Percentiles rank a stretch among this genome's conserved stretches.
Evolutionary conservation across 2,329 filamentous ascomycete species (phyloP).

Genomic region (Exophiala sideris): DNA sequence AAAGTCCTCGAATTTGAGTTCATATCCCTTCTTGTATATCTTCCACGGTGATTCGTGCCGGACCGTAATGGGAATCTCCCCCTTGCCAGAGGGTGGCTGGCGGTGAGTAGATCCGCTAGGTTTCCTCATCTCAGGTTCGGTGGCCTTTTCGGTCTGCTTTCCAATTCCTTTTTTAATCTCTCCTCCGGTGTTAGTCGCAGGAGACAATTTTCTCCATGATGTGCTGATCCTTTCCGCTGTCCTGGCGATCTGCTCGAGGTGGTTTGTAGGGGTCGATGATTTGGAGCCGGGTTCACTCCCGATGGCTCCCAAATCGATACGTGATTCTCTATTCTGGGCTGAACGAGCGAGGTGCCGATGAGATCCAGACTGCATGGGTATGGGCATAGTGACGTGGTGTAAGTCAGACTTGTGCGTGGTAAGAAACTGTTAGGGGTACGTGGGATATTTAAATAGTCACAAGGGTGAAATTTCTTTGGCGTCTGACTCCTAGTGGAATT

Average conservation of each 20-base stretch:
- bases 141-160: not conserved
- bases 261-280: not conserved
- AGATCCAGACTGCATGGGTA: not conserved
- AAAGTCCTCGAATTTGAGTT: constrained; percentile 25
- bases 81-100: not conserved
- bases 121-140: not conserved
- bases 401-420: not conserved
- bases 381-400: not conserved
- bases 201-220: not conserved
- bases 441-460: not conserved
- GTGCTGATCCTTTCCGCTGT: not conserved
- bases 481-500: not conserved
- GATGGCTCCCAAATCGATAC: not conserved
- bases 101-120: not conserved
- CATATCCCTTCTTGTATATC: constrained; percentile 26
- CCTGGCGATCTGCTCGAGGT: not conserved
- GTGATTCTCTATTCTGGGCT: not conserved
- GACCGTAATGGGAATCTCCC: not conserved
- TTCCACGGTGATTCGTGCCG: constrained; percentile 26
- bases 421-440: not conserved
- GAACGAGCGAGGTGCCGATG: not conserved
- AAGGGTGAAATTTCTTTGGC: not conserved
- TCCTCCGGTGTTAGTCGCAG: not conserved
- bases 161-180: not conserved
- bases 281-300: not conserved